phyloP scores from a whole-genome alignment of 768 basidiomycete species.

The Tulasnella sp. region DNA sequence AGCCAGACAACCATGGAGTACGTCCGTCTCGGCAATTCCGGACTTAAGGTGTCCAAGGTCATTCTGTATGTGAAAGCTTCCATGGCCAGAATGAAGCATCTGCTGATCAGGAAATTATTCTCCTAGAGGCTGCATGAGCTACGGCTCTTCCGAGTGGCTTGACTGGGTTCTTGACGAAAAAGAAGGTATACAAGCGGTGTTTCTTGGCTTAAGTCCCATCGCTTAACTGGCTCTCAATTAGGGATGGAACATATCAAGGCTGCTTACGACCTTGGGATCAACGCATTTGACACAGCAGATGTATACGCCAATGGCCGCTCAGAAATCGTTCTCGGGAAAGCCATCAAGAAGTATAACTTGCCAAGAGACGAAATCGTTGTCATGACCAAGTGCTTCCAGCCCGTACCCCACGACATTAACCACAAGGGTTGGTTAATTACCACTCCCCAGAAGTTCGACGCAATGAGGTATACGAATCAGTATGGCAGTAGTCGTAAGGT shows the following conservation, averaged over 20 bases:
- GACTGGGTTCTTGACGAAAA: slow-evolving; percentile 17
- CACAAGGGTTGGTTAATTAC: neutral
- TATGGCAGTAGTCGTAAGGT: slow-evolving; percentile 26
- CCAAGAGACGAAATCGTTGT: slow-evolving; percentile 64
- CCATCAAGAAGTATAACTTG: slow-evolving; percentile 50
- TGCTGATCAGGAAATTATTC: too few relatives aligned
- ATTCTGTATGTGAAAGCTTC: neutral
- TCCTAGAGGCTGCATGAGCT: slow-evolving; percentile 6
- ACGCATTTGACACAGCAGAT: slow-evolving; percentile 15
- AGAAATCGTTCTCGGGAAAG: slow-evolving; percentile 65
- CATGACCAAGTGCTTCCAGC: slow-evolving; percentile 57
- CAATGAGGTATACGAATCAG: slow-evolving; percentile 21
- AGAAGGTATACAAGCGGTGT: neutral
- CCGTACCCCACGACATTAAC: neutral
- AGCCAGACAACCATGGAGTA: neutral
- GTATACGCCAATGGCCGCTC: slow-evolving; percentile 35
- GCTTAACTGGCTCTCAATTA: neutral
- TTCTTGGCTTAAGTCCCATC: neutral
- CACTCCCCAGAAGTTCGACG: slow-evolving; percentile 13
- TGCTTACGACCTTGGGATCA: slow-evolving; percentile 20
- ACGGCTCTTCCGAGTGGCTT: slow-evolving; percentile 6
- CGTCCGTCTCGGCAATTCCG: slow-evolving; percentile 14
- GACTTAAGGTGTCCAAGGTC: slow-evolving; percentile 15
- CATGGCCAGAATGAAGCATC: too few relatives aligned
- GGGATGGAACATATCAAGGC: slow-evolving; percentile 10